Percentiles rank a stretch among this genome's conserved stretches.
Evolutionary conservation across 306 rosid species (phyloP).

Genomic region (Lathyrus aphaca): DNA sequence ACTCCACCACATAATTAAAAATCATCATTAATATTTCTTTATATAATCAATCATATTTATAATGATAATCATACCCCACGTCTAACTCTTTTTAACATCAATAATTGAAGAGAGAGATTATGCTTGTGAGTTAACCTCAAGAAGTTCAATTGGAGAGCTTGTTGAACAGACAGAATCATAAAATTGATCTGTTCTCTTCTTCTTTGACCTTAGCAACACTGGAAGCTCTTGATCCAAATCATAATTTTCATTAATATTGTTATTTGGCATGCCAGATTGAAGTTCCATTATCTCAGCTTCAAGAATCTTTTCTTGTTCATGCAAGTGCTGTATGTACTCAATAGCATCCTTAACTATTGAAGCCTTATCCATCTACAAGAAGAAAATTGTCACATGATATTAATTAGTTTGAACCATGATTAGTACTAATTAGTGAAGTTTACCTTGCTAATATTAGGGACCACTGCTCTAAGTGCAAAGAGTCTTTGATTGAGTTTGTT

Average conservation of each 20-base stretch:
- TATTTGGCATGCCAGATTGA: conserved; percentile 57
- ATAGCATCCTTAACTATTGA: conserved; percentile 93
- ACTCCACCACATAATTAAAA: conserved; percentile 13
- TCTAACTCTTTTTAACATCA: conserved; percentile 26
- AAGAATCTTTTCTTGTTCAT: conserved; percentile 72
- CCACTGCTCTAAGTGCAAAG: conserved; percentile 88
- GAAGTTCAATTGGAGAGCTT: conserved; percentile 67
- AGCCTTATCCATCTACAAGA: conserved; percentile 92
- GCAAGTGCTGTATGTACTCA: conserved; percentile 73
- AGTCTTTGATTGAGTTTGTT: conserved; percentile 79
- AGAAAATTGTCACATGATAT: not conserved
- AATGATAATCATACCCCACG: conserved; percentile 3
- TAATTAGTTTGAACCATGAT: not conserved
- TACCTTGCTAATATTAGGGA: conserved; percentile 94
- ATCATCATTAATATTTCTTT: not conserved
- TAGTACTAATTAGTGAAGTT: not conserved
- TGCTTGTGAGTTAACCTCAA: conserved; percentile 50
- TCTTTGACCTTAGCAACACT: conserved; percentile 68
- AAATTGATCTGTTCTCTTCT: conserved; percentile 61
- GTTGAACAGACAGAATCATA: conserved; percentile 56
- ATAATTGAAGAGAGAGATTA: conserved; percentile 25
- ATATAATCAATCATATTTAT: not conserved
- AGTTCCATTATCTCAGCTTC: conserved; percentile 78
- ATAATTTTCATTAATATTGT: conserved; percentile 21
- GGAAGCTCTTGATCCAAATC: conserved; percentile 62